Percentiles rank a stretch among this genome's conserved stretches.
Conservation (phyloP, 2,329 filamentous ascomycete genomes). For the Bisporella sp. region DNA sequence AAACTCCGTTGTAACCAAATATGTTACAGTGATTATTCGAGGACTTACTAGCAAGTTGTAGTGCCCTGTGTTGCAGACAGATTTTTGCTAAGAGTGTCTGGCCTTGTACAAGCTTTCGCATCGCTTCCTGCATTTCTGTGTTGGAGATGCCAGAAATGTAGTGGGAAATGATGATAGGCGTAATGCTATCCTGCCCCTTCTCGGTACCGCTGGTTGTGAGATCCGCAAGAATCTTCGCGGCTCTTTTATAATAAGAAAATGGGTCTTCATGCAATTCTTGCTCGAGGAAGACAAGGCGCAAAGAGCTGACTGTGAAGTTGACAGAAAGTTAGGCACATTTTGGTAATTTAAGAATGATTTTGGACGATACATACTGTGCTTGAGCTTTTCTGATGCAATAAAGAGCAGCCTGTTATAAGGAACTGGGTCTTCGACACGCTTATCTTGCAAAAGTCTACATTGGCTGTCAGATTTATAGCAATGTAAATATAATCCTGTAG, state of each 20-base stretch:
- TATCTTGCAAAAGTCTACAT: slow-evolving; percentile 22
- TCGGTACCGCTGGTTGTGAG: slow-evolving; percentile 14
- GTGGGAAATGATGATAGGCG: slow-evolving; percentile 29
- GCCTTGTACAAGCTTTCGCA: slow-evolving; percentile 23
- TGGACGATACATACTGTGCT: slow-evolving; percentile 24
- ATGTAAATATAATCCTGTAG: too few species aligned
- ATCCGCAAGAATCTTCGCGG: slow-evolving; percentile 32
- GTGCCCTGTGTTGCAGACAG: slow-evolving; percentile 38
- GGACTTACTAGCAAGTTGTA: slow-evolving; percentile 40
- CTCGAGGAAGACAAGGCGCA: slow-evolving; percentile 46
- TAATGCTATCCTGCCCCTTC: slow-evolving; percentile 19
- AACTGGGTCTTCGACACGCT: slow-evolving; percentile 35
- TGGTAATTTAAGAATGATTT: too few species aligned
- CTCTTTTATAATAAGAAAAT: slow-evolving; percentile 40
- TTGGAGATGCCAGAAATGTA: slow-evolving; percentile 49
- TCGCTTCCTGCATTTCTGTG: slow-evolving; percentile 35
- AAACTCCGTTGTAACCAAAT: too few species aligned
- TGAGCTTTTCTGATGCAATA: slow-evolving; percentile 39
- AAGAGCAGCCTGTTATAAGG: slow-evolving; percentile 48
- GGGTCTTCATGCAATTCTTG: slow-evolving; percentile 48
- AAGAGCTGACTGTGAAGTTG: slow-evolving; percentile 31
- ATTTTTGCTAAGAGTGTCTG: slow-evolving; percentile 26
- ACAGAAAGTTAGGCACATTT: too few species aligned
- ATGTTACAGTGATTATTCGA: too few species aligned
- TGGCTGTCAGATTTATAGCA: too few species aligned